phyloP scores from a whole-genome alignment of 2,329 filamentous ascomycete genomes.

The Leptographium radiaticola region DNA sequence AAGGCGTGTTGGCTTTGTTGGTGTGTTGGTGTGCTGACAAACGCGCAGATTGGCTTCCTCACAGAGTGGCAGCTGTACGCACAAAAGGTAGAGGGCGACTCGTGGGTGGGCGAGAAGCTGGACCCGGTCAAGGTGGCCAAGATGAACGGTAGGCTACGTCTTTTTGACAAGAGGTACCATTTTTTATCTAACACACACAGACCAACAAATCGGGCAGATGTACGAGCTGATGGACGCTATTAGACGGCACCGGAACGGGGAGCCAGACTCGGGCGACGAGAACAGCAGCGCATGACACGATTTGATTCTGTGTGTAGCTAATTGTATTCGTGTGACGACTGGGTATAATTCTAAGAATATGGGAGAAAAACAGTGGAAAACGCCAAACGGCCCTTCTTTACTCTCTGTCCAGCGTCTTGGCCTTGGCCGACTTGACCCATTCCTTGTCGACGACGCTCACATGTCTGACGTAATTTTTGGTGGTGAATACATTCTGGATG shows the following conservation, averaged over 20 bases:
- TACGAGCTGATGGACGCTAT: constrained; percentile 91
- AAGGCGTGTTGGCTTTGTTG: not conserved
- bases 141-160: constrained; percentile 64
- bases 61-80: constrained; percentile 95
- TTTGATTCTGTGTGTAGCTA: not conserved
- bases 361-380: no score
- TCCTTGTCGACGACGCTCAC: constrained; percentile 46
- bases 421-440: constrained; percentile 40
- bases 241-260: constrained; percentile 22
- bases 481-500: constrained; percentile 52
- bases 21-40: no score
- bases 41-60: constrained; percentile 71
- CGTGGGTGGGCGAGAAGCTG: constrained; percentile 74
- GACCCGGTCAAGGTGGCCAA: constrained; percentile 77
- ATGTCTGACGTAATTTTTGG: constrained; percentile 54
- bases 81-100: constrained; percentile 77
- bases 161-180: not conserved
- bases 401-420: not conserved
- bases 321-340: no score
- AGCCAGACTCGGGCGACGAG: not conserved
- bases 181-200: constrained; percentile 28
- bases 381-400: not conserved
- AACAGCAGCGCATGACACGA: not conserved
- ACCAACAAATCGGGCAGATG: constrained; percentile 85
- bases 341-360: no score